Conservation (phyloP, 1,139 yeast genomes). For the Sugiyamaella novakii region DNA sequence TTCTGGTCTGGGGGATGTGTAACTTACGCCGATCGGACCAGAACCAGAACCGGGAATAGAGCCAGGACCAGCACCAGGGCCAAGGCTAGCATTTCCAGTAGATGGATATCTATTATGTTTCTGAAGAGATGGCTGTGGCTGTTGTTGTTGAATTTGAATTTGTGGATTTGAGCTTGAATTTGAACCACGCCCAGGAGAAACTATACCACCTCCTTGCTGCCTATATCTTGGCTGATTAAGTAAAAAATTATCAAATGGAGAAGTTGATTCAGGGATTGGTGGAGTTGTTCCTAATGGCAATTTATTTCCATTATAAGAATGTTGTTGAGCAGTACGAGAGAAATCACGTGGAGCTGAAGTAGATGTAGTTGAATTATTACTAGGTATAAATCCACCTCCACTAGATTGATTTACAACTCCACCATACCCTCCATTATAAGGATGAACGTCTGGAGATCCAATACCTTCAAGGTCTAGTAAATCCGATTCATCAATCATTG, state of each 20-base stretch:
- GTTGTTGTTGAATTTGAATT: conserved; percentile 16
- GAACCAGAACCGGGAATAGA: conserved; percentile 5
- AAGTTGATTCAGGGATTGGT: conserved; percentile 37
- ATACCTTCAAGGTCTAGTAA: conserved; percentile 36
- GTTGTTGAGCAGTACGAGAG: conserved; percentile 23
- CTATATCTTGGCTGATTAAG: conserved; percentile 25
- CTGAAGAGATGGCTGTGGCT: conserved; percentile 2
- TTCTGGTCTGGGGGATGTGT: conserved; percentile 20
- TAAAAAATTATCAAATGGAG: conserved; percentile 40
- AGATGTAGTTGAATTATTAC: conserved; percentile 19
- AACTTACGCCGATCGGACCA: conserved; percentile 11
- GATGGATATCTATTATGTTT: conserved; percentile 19
- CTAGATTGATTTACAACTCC: background rate
- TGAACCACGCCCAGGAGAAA: background rate
- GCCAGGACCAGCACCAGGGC: background rate
- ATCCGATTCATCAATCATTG: conserved; percentile 40
- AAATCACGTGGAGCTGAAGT: conserved; percentile 30
- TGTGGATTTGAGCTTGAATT: conserved; percentile 4
- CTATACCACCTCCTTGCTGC: conserved; percentile 6
- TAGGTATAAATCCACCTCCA: conserved; percentile 4
- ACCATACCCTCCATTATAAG: conserved; percentile 14
- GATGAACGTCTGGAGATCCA: conserved; percentile 28
- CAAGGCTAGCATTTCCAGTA: conserved; percentile 6
- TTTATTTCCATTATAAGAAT: conserved; percentile 11
- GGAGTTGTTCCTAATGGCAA: conserved; percentile 32